Evolutionary conservation across 768 basidiomycete species (phyloP), one percentile per base, ranked within the genome.

Genomic region (Calocera cornea): DNA sequence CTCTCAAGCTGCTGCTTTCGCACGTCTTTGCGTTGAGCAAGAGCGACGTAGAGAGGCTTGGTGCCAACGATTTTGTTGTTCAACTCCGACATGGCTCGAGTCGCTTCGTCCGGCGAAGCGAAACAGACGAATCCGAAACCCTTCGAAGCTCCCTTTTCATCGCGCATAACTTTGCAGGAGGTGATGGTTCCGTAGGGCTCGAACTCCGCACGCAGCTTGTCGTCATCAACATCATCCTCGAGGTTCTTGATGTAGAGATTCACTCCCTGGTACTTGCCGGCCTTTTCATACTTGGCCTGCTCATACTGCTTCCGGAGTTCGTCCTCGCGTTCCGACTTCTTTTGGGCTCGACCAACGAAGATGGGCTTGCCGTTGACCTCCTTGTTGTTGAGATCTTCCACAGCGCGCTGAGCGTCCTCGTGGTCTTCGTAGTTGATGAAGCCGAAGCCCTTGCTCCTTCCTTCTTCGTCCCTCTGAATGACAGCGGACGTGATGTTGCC

Each of bases 161-260:
- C 95, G 71, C 90, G 87, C 97, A 99, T 99, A 76, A 99, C 90
- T 83, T 97, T 97, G 84, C 90, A 95, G 76, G 92, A 95, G 71
- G 95, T 99, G 80, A 99, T 94, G 70, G 90, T 85, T 65, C 97
- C 97, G 77, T 92, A 98, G 16, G 92, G 87, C 79, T 97, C 94
- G 74, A 99, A 99, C 79, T 98, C 97, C 72, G 84, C 81, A 69
- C 94, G 90, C 73, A 99, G 88, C 78, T 94, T 94, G 68, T 99
- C 97, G 74, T 99, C 97, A 75, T 97, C 93, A 67, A 97, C 83
- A 72, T 97, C 95, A 77, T 97, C 95, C 78, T 97, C 95, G 77
- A 99, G 80, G 81, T 99, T 99, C 86, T 98, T 99, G 86, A 98
- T 88, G 82, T 98, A 99, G 67, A 99, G 83, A 82, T 99, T 99